These are phyloP conservation scores for Abortiporus biennis DNA, from an alignment of 1,284 basidiomycete genomes.

Conservation along the genomic window DNA sequence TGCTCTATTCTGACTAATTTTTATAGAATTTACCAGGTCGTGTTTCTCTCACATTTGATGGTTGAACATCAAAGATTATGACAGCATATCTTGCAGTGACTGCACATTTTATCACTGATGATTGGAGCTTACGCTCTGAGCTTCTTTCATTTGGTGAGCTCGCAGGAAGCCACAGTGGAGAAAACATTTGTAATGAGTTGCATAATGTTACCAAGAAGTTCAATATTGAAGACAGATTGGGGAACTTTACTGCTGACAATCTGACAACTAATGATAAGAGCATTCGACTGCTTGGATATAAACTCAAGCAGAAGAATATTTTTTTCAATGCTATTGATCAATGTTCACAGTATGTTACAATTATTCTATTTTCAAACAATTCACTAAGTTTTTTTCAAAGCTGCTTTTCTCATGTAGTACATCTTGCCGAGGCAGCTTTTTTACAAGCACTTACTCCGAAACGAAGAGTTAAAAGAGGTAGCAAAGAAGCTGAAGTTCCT, in stretches of 20 bases:
- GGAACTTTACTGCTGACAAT: neutral
- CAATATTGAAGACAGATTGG: no score
- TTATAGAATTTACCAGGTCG: neutral
- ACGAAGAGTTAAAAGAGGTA: no score
- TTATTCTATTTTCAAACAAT: neutral
- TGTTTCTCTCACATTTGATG: constrained; percentile 1
- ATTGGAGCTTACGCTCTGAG: constrained; percentile 1
- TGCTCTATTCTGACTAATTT: no score
- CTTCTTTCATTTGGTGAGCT: constrained; percentile 1
- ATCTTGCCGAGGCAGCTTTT: constrained; percentile 4
- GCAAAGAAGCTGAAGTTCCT: neutral
- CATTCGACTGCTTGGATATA: neutral
- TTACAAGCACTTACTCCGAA: neutral
- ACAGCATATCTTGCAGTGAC: neutral
- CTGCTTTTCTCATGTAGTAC: neutral
- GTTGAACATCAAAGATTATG: constrained; percentile 4
- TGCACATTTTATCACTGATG: neutral
- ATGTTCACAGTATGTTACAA: neutral
- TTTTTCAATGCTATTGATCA: neutral
- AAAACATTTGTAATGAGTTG: no score
- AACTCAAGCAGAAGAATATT: neutral
- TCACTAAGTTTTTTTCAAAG: no score
- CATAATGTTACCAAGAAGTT: no score
- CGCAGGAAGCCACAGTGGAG: no score
- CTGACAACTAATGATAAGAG: neutral